Conservation (phyloP, 441 rosid species). For the Euphorbia schlechtendalii region DNA sequence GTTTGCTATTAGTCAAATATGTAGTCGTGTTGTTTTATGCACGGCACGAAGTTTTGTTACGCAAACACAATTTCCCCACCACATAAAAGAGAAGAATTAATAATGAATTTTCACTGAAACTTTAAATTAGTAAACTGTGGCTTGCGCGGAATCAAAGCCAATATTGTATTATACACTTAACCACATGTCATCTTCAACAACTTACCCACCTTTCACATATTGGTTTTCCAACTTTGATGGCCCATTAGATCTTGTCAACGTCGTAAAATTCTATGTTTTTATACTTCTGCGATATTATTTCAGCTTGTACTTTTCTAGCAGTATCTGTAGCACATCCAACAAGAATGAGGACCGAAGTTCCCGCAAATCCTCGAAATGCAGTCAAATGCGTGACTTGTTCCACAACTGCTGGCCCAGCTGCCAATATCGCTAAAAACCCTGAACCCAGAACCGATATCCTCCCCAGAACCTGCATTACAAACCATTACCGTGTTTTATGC, state of each 20-base stretch:
- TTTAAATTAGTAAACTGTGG: no score
- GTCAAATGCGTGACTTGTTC: conserved; percentile 89
- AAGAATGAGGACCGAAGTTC: conserved; percentile 88
- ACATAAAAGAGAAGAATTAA: no score
- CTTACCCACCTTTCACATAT: not conserved
- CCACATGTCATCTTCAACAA: no score
- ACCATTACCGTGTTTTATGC: conserved; percentile 7
- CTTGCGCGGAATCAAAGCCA: no score
- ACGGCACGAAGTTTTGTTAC: no score
- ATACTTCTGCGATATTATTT: conserved; percentile 92
- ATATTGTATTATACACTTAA: no score
- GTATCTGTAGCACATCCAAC: conserved; percentile 95
- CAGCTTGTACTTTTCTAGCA: conserved; percentile 94
- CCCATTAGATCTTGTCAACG: conserved; percentile 37
- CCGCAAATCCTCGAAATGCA: conserved; percentile 91
- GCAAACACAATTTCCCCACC: no score
- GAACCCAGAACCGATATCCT: conserved; percentile 94
- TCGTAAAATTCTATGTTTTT: conserved; percentile 91
- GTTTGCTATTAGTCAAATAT: no score
- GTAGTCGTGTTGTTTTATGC: no score
- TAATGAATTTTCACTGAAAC: no score
- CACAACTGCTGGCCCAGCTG: conserved; percentile 85
- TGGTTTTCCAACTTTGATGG: conserved; percentile 8
- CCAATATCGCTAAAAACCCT: conserved; percentile 74
- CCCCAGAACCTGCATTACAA: conserved; percentile 64